Evolutionary conservation across 2,329 filamentous ascomycete species (phyloP).

Genomic region (Ceratocystis eucalypticola): DNA sequence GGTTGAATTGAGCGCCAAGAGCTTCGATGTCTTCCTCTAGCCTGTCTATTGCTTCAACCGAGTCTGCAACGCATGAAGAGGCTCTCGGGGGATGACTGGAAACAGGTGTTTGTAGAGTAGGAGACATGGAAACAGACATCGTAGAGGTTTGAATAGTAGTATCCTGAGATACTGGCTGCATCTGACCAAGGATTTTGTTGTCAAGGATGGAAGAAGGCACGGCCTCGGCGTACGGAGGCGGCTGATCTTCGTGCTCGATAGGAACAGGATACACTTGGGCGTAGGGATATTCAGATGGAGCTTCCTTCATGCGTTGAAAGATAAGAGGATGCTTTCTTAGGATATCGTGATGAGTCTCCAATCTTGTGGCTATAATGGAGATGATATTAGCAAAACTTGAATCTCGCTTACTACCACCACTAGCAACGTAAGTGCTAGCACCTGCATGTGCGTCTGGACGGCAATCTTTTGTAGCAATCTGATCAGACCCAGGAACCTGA

Average conservation of each 20-base stretch:
- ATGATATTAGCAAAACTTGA: constrained; percentile 17
- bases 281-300: constrained; percentile 15
- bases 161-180: background rate
- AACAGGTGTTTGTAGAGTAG: background rate
- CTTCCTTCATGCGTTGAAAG: constrained; percentile 11
- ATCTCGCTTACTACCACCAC: background rate
- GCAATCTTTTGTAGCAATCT: background rate
- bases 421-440: background rate
- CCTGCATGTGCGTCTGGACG: background rate
- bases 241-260: constrained; percentile 19
- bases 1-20: constrained; percentile 25
- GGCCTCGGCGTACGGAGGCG: constrained; percentile 18
- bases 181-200: background rate
- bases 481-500: background rate
- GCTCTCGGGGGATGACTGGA: constrained; percentile 24
- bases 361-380: constrained; percentile 15
- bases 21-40: constrained; percentile 49
- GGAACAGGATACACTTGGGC: constrained; percentile 16
- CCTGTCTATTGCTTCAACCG: constrained; percentile 47
- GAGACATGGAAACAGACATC: background rate
- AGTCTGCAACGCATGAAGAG: constrained; percentile 46
- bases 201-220: constrained; percentile 16
- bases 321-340: constrained; percentile 12
- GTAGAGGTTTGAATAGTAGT: background rate
- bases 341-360: constrained; percentile 16